These are phyloP conservation scores for Geranium brycei DNA, from an alignment of 345 rosid genomes.

Conservation along the genomic window DNA sequence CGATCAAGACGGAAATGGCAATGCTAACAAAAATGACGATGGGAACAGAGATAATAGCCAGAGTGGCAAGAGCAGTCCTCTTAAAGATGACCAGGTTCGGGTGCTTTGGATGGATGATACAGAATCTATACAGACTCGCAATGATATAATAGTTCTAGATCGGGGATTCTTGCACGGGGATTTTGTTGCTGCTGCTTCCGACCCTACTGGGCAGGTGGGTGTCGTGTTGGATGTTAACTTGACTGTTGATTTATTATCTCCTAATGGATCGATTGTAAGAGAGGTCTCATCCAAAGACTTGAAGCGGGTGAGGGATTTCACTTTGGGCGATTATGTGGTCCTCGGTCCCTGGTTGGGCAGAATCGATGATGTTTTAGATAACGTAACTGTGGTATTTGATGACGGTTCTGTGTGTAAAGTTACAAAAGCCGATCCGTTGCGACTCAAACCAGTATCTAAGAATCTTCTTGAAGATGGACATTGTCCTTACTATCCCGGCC, in stretches of 20 bases:
- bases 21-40: constrained; percentile 20
- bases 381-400: constrained; percentile 84
- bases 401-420: constrained; percentile 94
- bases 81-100: constrained; percentile 68
- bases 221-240: constrained; percentile 66
- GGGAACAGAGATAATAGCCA: constrained; percentile 15
- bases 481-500: constrained; percentile 85
- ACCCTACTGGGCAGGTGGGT: constrained; percentile 89
- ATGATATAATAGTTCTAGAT: constrained; percentile 57
- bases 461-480: constrained; percentile 71
- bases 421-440: constrained; percentile 67
- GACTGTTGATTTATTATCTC: constrained; percentile 59
- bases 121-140: constrained; percentile 51
- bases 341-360: constrained; percentile 92
- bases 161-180: constrained; percentile 90
- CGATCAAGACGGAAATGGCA: constrained; percentile 17
- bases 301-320: constrained; percentile 80
- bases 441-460: constrained; percentile 56
- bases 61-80: constrained; percentile 38
- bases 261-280: constrained; percentile 49
- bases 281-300: constrained; percentile 55
- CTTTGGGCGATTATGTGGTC: constrained; percentile 80
- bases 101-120: constrained; percentile 78
- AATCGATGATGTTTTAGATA: constrained; percentile 82
- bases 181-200: constrained; percentile 65